phyloP scores from a whole-genome alignment of 2,329 filamentous ascomycete genomes.

The Aspergillus felis region DNA sequence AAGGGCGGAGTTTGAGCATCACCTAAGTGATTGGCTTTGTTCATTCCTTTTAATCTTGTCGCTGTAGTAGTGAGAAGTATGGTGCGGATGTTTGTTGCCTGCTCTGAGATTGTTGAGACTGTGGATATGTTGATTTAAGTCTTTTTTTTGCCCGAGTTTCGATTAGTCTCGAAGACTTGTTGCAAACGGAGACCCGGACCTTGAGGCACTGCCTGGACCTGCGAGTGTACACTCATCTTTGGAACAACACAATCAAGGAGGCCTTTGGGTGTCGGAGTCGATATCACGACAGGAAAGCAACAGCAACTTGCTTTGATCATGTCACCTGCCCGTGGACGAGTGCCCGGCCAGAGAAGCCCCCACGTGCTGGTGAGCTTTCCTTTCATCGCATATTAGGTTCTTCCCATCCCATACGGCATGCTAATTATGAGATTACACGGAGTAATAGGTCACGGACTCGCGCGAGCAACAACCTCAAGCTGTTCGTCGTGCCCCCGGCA shows the following conservation, averaged over 20 bases:
- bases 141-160: background rate
- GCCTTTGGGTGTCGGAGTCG: background rate
- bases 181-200: background rate
- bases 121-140: background rate
- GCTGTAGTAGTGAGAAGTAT: background rate
- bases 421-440: constrained; percentile 6
- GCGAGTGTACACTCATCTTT: background rate
- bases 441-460: constrained; percentile 41
- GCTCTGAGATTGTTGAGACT: background rate
- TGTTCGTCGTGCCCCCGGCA: constrained; percentile 42
- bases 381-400: background rate
- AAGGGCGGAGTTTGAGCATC: background rate
- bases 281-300: background rate
- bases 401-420: constrained; percentile 3
- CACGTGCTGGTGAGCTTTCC: constrained; percentile 39
- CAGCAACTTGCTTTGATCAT: constrained; percentile 12
- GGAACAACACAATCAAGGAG: background rate
- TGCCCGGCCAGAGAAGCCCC: constrained; percentile 40
- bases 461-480: constrained; percentile 35
- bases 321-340: constrained; percentile 27
- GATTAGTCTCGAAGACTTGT: background rate
- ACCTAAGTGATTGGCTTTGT: background rate
- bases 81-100: background rate
- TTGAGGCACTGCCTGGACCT: background rate
- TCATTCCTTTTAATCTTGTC: background rate